Evolutionary conservation across 805 yeast species (phyloP).

Genomic region (Saccharomycopsis sp.): DNA sequence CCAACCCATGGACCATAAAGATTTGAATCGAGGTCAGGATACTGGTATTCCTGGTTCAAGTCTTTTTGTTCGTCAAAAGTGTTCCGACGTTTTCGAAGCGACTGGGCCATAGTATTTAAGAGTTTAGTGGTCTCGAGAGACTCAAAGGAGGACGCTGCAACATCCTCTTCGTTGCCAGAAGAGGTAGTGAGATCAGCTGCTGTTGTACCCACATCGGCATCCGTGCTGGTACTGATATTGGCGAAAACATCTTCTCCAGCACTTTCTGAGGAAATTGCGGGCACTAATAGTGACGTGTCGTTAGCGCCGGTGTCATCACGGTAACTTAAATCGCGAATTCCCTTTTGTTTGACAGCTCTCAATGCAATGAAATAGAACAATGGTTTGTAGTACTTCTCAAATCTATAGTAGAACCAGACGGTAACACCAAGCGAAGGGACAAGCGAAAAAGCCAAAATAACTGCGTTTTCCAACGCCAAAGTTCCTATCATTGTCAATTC

Average conservation of each 20-base stretch:
- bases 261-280: background rate
- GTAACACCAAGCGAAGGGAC: constrained; percentile 45
- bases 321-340: background rate
- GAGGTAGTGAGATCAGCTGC: background rate
- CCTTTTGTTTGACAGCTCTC: constrained; percentile 40
- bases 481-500: constrained; percentile 63
- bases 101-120: constrained; percentile 1
- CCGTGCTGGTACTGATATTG: constrained; percentile 1
- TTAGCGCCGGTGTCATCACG: background rate
- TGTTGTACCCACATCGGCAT: background rate
- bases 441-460: constrained; percentile 40
- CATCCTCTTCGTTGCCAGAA: background rate
- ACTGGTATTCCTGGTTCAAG: constrained; percentile 34
- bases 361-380: constrained; percentile 49
- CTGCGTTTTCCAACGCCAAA: constrained; percentile 52
- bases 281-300: background rate
- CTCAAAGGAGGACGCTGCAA: constrained; percentile 2
- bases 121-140: constrained; percentile 9
- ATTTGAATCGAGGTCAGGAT: constrained; percentile 34
- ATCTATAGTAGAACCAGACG: constrained; percentile 39
- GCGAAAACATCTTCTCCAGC: background rate
- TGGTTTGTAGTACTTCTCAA: constrained; percentile 49
- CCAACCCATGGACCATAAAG: constrained; percentile 44
- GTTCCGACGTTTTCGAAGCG: constrained; percentile 29
- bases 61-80: constrained; percentile 44